Evolutionary conservation across 2,329 filamentous ascomycete species (phyloP).

Genomic region (Triangularia verruculosa): DNA sequence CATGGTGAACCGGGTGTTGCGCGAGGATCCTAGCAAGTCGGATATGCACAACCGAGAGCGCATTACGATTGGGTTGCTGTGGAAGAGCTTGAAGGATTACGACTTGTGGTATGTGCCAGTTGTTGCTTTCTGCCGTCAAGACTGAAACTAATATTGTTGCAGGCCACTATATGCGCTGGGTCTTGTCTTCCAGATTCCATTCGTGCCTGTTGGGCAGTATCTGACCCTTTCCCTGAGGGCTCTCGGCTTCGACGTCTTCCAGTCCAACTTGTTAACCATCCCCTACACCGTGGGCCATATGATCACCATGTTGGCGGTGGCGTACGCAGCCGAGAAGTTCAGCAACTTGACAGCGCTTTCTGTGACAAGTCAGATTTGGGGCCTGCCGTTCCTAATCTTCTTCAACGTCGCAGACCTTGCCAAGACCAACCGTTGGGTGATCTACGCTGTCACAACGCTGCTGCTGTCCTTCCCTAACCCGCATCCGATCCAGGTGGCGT

Average conservation of each 20-base stretch:
- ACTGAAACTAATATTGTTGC: background rate
- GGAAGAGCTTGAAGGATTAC: conserved; percentile 52
- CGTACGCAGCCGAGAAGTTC: conserved; percentile 43
- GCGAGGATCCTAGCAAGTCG: conserved; percentile 59
- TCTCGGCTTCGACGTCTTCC: conserved; percentile 59
- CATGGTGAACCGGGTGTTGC: conserved; percentile 55
- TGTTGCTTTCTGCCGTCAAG: background rate
- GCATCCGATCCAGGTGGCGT: conserved; percentile 48
- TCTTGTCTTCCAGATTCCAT: conserved; percentile 49
- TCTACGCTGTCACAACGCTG: conserved; percentile 42
- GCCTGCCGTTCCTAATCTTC: conserved; percentile 55
- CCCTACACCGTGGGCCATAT: conserved; percentile 42
- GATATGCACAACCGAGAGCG: conserved; percentile 60
- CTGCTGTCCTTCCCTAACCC: conserved; percentile 42
- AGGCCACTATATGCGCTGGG: conserved; percentile 30
- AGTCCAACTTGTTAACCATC: conserved; percentile 63
- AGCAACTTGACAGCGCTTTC: conserved; percentile 49
- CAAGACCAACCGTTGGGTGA: conserved; percentile 39
- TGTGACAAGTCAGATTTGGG: conserved; percentile 55
- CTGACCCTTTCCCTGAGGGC: conserved; percentile 57
- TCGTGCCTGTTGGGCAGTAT: conserved; percentile 48
- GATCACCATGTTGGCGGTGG: conserved; percentile 37
- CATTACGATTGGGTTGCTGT: conserved; percentile 49
- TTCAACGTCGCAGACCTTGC: conserved; percentile 42
- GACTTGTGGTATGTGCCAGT: conserved; percentile 33